phyloP scores from a whole-genome alignment of 768 basidiomycete genomes.

The Naganishia antarctica region DNA sequence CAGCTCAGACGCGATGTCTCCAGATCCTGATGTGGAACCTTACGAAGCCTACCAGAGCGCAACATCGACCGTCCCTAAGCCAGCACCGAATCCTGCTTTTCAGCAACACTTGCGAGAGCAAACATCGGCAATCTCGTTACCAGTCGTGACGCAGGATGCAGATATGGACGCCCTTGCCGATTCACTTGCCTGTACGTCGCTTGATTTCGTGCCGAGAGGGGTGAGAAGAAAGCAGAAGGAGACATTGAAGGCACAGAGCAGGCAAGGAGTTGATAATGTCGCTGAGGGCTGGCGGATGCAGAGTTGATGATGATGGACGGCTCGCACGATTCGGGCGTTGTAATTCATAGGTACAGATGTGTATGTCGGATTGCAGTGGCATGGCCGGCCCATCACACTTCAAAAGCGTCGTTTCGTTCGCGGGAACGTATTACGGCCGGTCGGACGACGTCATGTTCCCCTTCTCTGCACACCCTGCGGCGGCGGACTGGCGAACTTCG shows the following conservation, averaged over 20 bases:
- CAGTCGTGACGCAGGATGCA: slow-evolving; percentile 23
- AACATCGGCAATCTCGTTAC: background rate
- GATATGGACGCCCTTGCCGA: slow-evolving; percentile 37
- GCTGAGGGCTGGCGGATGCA: no score
- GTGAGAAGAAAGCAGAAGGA: slow-evolving; percentile 33
- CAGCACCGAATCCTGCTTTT: background rate
- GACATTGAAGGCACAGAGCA: slow-evolving; percentile 18
- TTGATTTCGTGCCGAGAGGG: slow-evolving; percentile 36
- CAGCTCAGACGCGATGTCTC: background rate
- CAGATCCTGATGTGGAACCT: background rate
- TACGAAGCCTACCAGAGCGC: background rate
- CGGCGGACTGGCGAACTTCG: no score
- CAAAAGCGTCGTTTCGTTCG: no score
- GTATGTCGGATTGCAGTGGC: no score
- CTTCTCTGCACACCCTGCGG: no score
- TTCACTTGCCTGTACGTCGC: slow-evolving; percentile 30
- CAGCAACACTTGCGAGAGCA: background rate
- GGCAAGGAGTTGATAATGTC: no score
- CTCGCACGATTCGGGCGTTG: no score
- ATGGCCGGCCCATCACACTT: no score
- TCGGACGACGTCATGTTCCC: no score
- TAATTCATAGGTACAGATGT: no score
- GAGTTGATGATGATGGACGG: no score
- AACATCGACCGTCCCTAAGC: background rate
- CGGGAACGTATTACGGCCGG: no score